Evolutionary conservation across 371 early-diverging fungal species (phyloP).

Genomic region (Nematocida sp.): DNA sequence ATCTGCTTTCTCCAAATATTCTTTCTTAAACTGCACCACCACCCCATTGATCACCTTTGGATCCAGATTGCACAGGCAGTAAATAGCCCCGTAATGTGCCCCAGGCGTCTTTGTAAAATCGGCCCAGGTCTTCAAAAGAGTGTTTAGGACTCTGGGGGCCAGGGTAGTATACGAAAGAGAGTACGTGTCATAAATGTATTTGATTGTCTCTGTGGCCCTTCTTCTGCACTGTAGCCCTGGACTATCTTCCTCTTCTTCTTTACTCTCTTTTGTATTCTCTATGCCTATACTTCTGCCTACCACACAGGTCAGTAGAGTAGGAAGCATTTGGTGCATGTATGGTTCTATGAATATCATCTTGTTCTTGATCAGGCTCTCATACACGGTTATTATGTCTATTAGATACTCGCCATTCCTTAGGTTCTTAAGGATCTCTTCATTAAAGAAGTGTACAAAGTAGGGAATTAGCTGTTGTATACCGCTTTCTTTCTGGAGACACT

Average conservation of each 20-base stretch:
- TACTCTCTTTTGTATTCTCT: not conserved
- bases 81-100: conserved; percentile 61
- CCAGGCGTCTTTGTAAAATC: conserved; percentile 57
- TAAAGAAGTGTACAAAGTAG: conserved; percentile 88
- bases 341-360: conserved; percentile 86
- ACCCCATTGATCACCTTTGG: conserved; percentile 41
- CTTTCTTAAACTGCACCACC: conserved; percentile 36
- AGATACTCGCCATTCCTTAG: conserved; percentile 59
- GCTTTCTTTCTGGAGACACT: conserved; percentile 76
- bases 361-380: conserved; percentile 76
- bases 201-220: conserved; percentile 58
- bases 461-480: conserved; percentile 93
- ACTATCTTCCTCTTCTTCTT: not conserved
- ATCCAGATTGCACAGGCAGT: conserved; percentile 56
- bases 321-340: conserved; percentile 93
- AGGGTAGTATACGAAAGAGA: conserved; percentile 61
- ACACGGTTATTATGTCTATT: conserved; percentile 68
- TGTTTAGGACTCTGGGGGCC: conserved; percentile 63
- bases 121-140: conserved; percentile 61
- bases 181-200: conserved; percentile 62
- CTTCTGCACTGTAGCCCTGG: conserved; percentile 42
- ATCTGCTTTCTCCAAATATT: conserved; percentile 42
- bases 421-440: conserved; percentile 69
- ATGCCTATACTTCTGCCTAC: conserved; percentile 73
- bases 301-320: conserved; percentile 83